Percentiles rank a stretch among this genome's conserved stretches.
Evolutionary conservation across 2,329 filamentous ascomycete species (phyloP).

Genomic region (Cercospora zeina): DNA sequence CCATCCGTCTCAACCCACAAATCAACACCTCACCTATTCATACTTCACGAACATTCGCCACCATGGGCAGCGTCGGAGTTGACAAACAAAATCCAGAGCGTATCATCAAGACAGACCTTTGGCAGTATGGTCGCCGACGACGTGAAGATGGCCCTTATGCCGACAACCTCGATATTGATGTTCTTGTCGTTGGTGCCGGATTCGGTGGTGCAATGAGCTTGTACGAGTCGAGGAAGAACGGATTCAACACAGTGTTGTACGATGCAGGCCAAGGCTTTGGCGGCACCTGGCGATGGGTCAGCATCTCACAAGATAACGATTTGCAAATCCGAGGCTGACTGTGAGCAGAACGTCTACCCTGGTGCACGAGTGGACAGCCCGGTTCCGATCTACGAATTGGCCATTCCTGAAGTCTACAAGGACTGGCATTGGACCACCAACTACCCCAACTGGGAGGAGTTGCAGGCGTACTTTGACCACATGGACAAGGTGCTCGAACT

Average conservation of each 20-base stretch:
- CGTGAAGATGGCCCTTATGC: slow-evolving; percentile 33
- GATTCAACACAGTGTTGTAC: slow-evolving; percentile 35
- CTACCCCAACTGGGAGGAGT: slow-evolving; percentile 45
- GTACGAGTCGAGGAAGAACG: slow-evolving; percentile 44
- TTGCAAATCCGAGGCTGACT: neutral
- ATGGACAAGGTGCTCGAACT: slow-evolving; percentile 58
- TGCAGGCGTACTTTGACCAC: slow-evolving; percentile 61
- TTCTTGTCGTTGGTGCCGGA: slow-evolving; percentile 44
- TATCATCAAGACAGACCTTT: slow-evolving; percentile 33
- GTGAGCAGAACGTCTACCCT: slow-evolving; percentile 36
- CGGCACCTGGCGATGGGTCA: slow-evolving; percentile 40
- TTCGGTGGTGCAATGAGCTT: slow-evolving; percentile 48
- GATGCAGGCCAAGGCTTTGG: slow-evolving; percentile 40
- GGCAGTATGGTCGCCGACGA: slow-evolving; percentile 30
- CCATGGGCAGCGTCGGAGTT: slow-evolving; percentile 28
- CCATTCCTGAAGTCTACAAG: slow-evolving; percentile 51
- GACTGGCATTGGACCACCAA: slow-evolving; percentile 56
- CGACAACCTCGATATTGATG: slow-evolving; percentile 37
- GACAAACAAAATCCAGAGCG: slow-evolving; percentile 28
- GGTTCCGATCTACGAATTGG: slow-evolving; percentile 36
- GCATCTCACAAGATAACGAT: neutral
- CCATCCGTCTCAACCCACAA: neutral
- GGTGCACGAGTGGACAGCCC: slow-evolving; percentile 49
- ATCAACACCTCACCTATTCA: neutral
- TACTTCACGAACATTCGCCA: slow-evolving; percentile 9